Evolutionary conservation across 345 rosid species (phyloP).

Genomic region (Syzygium aromaticum): DNA sequence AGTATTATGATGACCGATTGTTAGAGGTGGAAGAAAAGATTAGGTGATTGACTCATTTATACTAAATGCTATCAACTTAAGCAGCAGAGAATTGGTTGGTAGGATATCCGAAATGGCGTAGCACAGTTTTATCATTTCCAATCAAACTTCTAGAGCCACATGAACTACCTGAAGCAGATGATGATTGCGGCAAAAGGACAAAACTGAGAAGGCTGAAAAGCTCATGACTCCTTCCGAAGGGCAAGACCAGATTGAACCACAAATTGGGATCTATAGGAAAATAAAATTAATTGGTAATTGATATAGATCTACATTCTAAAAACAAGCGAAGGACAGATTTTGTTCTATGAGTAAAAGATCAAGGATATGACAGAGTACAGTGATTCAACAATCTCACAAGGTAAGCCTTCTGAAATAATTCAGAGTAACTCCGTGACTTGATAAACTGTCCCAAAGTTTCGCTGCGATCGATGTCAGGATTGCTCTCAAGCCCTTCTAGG

Average conservation of each 20-base stretch:
- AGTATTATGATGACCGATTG: neutral
- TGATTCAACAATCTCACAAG: constrained; percentile 40
- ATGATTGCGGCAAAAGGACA: constrained; percentile 81
- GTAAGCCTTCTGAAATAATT: constrained; percentile 76
- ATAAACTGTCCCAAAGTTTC: constrained; percentile 74
- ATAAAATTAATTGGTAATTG: neutral
- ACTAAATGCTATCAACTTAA: neutral
- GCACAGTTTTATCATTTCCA: neutral
- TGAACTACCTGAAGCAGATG: constrained; percentile 72
- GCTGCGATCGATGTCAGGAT: constrained; percentile 45
- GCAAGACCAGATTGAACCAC: constrained; percentile 93
- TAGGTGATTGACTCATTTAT: neutral
- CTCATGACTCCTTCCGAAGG: constrained; percentile 62
- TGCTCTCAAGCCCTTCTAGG: constrained; percentile 54
- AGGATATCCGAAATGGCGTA: neutral
- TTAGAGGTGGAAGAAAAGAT: neutral
- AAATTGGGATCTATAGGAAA: constrained; percentile 53
- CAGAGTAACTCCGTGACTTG: constrained; percentile 57
- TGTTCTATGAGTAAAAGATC: neutral
- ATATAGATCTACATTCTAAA: neutral
- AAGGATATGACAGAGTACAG: neutral
- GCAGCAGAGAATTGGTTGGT: neutral
- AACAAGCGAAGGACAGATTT: neutral
- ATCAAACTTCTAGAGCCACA: neutral
- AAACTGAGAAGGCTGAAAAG: constrained; percentile 76